Base-by-base conservation (phyloP, 208 protist species). In the Tritrichomonas musculus region DNA sequence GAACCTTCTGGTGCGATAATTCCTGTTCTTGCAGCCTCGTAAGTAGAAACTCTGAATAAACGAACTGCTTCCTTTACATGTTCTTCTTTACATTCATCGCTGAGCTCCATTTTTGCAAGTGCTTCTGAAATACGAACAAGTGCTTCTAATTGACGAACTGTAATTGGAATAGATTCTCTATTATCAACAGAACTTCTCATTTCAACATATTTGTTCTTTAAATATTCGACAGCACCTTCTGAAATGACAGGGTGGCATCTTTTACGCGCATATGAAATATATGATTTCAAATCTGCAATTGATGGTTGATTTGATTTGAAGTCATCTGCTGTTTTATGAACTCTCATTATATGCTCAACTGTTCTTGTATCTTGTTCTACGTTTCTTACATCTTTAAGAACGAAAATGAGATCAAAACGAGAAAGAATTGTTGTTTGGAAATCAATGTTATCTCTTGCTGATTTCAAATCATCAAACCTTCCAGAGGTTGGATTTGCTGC, bases 401-500 rank as follows among this genome's bases (percentile, higher is more conserved):
- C 94, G 94, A 98, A 98, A 93, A 98, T 97, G 64, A 98, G 93
- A 95, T 98, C 98, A 84, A 97, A 98, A 95, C 98, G 93, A 93
- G 97, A 97, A 95, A 99, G 94, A 95, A 99, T 99, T 22, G 98
- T 99, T 92, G 97, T 97, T 95, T 99, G 94, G 57, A 96, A 95
- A 92, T 96, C 95, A 75, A 96, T 95, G 84, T 96, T 96, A 49
- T 97, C 96, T 41, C 88, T 93, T 4, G 96, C 94, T 5, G 95
- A 93, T 93, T 97, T 96, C 33, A 94, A 44, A 47, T 97, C 97
- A 92, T 98, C 96, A 82, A 97, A 98, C 41, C 96, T 44, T 44
- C 98, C 97, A 93, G 96, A 97, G 0, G 95, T 93, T 11, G 99
- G 99, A 96, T 99, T 99, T 11, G 99, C 99, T 41, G 99, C 99